Base-by-base conservation (phyloP, 2,329 filamentous ascomycete species). In the Cladophialophora psammophila region DNA sequence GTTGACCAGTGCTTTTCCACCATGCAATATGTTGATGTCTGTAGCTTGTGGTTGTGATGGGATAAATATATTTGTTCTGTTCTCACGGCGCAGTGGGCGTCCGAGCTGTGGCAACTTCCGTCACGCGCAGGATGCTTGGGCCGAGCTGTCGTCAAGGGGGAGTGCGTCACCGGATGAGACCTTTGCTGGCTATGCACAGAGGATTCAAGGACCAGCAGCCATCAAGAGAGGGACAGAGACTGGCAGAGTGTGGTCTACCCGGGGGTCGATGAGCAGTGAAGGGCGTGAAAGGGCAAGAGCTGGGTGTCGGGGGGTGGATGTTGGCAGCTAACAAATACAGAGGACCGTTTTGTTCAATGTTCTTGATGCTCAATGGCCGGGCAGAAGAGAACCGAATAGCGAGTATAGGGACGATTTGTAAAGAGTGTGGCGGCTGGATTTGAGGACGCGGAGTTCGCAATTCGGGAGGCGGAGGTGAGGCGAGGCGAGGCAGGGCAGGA, bases 1-100 rank as follows among this genome's bases (percentile, higher is more conserved):
- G 82, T 80, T 94, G 72, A 52, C 59, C 42, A 36, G 13, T 53
- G 12, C 9, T 35, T 32, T 8, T 54, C 32, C 35, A 35, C 45
- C 59, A 61, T 61, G 59, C 6, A n/a, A 54, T 50, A 26, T 26
- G 18, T 50, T 20, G 18, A 61, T 38, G 20, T 20, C 9, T 15
- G 26, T 15, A 38, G n/a, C 26, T 31, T 54, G 15, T 20, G 13
- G 15, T 53, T 34, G 5, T 8, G 15, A 2, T 38, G 6, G 26
- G 45, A 15, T n/a, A 38, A 26, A 20, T 13, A 20, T 34, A 18
- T 35, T 32, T 35, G 32, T 38, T 31, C 38, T 61, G 31, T 61
- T 38, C 50, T n/a, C 45, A 31, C 34, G 7, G 34, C 45, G 42
- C 45, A 61, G 40, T 31, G 20, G 40, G n/a, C 26, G 20, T 26